Evolutionary conservation across 1,284 basidiomycete genomes (phyloP).

Genomic region (Trichosporon sp.): DNA sequence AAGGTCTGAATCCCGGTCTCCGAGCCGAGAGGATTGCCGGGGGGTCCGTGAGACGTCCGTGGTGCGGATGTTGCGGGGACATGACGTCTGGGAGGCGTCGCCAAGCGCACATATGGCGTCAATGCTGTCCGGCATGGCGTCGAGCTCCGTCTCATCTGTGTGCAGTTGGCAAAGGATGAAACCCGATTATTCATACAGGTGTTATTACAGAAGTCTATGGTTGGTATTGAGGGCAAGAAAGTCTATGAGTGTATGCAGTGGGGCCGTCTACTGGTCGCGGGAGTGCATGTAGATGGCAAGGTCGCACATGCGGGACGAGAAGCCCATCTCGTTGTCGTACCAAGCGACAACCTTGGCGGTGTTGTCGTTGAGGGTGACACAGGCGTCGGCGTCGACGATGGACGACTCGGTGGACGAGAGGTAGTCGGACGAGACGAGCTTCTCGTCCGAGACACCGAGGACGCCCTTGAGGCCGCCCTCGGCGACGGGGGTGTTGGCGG

Average conservation of each 20-base stretch:
- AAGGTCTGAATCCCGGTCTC: neutral
- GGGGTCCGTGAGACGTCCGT: neutral
- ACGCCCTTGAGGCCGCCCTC: slow-evolving; percentile 34
- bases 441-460: slow-evolving; percentile 46
- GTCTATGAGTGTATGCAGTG: neutral
- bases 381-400: slow-evolving; percentile 48
- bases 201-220: slow-evolving; percentile 5
- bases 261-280: slow-evolving; percentile 10
- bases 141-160: neutral
- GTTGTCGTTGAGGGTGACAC: slow-evolving; percentile 39
- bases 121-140: neutral
- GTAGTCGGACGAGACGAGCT: slow-evolving; percentile 51
- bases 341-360: slow-evolving; percentile 49
- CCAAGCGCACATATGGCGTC: neutral
- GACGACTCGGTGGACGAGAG: slow-evolving; percentile 38
- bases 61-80: neutral
- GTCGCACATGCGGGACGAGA: slow-evolving; percentile 26
- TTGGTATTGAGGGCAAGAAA: neutral
- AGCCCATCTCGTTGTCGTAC: slow-evolving; percentile 50
- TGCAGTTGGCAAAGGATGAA: neutral
- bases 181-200: slow-evolving; percentile 4
- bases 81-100: neutral
- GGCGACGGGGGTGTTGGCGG: slow-evolving; percentile 27
- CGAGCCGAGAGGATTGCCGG: neutral
- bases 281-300: slow-evolving; percentile 20